phyloP scores from a whole-genome alignment of 164 flowering plant genomes.

The Cinnamomum micranthum region DNA sequence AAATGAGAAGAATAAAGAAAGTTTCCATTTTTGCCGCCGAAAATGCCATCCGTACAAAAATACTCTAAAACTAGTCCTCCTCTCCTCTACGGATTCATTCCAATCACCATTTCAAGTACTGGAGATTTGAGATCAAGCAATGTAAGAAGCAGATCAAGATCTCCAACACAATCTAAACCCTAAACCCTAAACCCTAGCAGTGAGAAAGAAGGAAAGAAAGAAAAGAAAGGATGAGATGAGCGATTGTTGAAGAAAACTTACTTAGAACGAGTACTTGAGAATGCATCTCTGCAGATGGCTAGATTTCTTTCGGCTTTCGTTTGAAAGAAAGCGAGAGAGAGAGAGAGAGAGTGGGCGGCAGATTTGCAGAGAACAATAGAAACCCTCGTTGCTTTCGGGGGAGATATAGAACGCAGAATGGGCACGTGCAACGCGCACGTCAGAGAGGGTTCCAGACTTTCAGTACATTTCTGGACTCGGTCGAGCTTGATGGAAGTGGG shows the following conservation, averaged over 20 bases:
- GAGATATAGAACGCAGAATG: no score
- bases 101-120: no score
- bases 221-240: not conserved
- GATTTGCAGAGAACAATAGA: not conserved
- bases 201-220: no score
- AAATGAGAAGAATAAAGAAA: no score
- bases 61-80: not conserved
- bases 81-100: not conserved
- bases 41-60: no score
- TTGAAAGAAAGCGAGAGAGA: not conserved
- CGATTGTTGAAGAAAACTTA: conserved; percentile 25
- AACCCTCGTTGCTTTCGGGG: not conserved
- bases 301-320: no score
- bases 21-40: no score
- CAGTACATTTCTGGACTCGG: no score
- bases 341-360: not conserved
- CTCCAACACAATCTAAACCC: not conserved
- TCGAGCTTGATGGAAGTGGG: no score
- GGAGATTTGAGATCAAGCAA: not conserved
- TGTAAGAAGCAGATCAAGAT: not conserved
- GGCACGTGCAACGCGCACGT: no score
- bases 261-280: conserved; percentile 69
- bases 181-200: not conserved
- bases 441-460: no score
- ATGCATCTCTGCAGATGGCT: conserved; percentile 40